phyloP scores from a whole-genome alignment of 208 protist species.

The Acanthamoeba healyi region DNA sequence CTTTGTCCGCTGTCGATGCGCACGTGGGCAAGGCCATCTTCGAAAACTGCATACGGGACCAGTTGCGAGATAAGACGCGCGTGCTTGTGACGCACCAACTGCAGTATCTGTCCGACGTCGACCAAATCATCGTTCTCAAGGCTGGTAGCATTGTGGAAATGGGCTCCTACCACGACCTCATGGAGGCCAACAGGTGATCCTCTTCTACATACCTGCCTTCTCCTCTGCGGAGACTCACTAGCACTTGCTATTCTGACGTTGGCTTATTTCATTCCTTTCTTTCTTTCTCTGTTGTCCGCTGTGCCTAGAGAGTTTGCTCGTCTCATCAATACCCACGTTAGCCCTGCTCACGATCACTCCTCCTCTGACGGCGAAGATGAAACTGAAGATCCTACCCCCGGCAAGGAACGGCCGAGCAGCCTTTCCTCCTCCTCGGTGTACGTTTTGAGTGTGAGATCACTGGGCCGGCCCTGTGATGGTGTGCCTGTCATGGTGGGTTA shows the following conservation, averaged over 20 bases:
- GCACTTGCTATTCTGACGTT: not conserved
- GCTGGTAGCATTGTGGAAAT: conserved; percentile 74
- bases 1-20: conserved; percentile 88
- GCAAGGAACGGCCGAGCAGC: too few relatives aligned
- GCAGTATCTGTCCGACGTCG: conserved; percentile 91
- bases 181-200: not conserved
- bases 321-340: too few relatives aligned
- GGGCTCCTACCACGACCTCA: conserved; percentile 53
- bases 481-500: too few relatives aligned
- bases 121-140: conserved; percentile 92
- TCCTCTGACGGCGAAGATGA: too few relatives aligned
- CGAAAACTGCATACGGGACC: conserved; percentile 85
- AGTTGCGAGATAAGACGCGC: conserved; percentile 91
- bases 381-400: too few relatives aligned
- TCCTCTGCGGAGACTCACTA: not conserved
- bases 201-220: not conserved
- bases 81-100: conserved; percentile 96
- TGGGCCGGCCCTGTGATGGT: too few relatives aligned
- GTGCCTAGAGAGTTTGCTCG: too few relatives aligned
- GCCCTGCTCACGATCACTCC: too few relatives aligned
- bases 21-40: conserved; percentile 91
- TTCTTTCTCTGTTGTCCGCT: too few relatives aligned
- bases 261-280: too few relatives aligned
- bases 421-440: too few relatives aligned
- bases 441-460: too few relatives aligned